These are phyloP conservation scores for Fragaria ananassa DNA, from an alignment of 306 rosid species.

Conservation along the genomic window DNA sequence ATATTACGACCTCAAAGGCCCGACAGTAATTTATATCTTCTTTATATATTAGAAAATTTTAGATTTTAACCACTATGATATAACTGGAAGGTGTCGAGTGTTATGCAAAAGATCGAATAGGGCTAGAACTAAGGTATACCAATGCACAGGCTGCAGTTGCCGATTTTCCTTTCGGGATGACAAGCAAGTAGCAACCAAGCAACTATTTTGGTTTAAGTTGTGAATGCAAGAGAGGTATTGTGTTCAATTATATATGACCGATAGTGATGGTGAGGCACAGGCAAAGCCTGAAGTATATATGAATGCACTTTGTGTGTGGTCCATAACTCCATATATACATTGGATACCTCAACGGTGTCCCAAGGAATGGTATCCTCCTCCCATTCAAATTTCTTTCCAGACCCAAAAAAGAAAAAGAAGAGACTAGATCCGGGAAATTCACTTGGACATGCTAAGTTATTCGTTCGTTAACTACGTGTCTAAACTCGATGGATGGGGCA, in stretches of 20 bases:
- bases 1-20: not conserved
- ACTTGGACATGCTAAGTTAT: not conserved
- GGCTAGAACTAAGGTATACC: not conserved
- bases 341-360: no score
- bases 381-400: no score
- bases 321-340: not conserved
- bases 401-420: not conserved
- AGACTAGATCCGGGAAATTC: not conserved
- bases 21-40: no score
- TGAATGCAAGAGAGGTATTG: not conserved
- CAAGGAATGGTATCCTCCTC: not conserved
- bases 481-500: not conserved
- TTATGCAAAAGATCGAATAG: not conserved
- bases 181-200: not conserved
- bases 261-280: not conserved
- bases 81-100: no score
- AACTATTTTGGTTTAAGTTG: not conserved
- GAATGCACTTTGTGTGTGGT: not conserved
- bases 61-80: no score
- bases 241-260: not conserved
- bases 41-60: no score
- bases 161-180: no score
- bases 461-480: not conserved
- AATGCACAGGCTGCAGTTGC: not conserved
- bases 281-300: not conserved